These are phyloP conservation scores for Dovyalis caffra DNA, from an alignment of 345 rosid genomes.

Conservation along the genomic window DNA sequence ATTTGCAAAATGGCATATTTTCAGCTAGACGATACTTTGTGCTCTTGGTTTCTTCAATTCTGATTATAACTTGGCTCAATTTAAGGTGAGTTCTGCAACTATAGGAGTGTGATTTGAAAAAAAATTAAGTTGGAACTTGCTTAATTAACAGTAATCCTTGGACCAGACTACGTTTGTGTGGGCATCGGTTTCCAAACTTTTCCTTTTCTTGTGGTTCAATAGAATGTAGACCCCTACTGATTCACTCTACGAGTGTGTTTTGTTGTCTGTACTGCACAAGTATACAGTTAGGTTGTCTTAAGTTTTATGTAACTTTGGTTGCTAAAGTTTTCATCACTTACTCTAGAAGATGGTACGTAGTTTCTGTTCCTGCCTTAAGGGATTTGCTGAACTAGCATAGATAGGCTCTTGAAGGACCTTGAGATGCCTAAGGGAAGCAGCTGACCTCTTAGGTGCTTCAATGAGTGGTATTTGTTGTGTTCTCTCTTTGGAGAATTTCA, in stretches of 20 bases:
- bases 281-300: no score
- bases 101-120: background rate
- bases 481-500: background rate
- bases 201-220: no score
- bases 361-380: background rate
- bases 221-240: no score
- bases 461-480: background rate
- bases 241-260: no score
- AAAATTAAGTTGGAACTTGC: no score
- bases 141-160: no score
- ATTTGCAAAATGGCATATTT: constrained; percentile 67
- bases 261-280: no score
- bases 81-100: constrained; percentile 49
- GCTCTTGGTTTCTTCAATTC: constrained; percentile 71
- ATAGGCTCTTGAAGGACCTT: background rate
- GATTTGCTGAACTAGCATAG: background rate
- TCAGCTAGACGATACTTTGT: constrained; percentile 44
- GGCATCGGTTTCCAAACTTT: background rate
- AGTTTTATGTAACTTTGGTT: background rate
- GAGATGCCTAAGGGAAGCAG: background rate
- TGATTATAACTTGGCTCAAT: constrained; percentile 83
- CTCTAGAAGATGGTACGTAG: background rate
- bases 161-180: no score
- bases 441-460: background rate
- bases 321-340: background rate